A percentile compares a stretch with the other conserved stretches of the same genome.
These are phyloP conservation scores for Blastomyces emzantsi DNA, from an alignment of 2,329 filamentous ascomycete species.

Conservation along the genomic window DNA sequence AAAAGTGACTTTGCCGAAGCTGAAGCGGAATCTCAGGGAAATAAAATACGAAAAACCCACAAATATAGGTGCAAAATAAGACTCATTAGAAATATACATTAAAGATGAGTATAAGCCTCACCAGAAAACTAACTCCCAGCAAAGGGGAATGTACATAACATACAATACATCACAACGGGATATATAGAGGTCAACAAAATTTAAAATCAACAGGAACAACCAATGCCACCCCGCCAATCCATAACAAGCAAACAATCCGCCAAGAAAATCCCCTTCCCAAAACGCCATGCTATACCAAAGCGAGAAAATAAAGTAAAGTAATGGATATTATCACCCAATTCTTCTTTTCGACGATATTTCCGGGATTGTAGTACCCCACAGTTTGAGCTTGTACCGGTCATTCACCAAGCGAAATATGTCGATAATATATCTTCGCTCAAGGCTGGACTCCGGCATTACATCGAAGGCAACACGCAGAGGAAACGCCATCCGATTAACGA, in stretches of 20 bases:
- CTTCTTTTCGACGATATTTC: constrained; percentile 8
- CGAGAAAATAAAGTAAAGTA: not conserved
- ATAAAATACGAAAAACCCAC: not conserved
- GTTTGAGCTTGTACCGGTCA: constrained; percentile 8
- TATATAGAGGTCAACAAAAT: not conserved
- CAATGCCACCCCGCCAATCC: not conserved
- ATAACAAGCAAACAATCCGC: not conserved
- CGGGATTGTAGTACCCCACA: constrained; percentile 9
- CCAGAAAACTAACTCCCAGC: not conserved
- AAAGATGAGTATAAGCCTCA: not conserved
- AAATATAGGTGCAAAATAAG: not conserved
- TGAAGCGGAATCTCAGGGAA: not conserved
- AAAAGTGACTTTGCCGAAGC: not conserved
- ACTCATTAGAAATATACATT: not conserved
- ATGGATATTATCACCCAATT: not conserved
- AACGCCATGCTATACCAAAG: not conserved
- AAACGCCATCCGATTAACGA: constrained; percentile 26
- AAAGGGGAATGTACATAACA: not conserved
- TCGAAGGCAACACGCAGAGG: constrained; percentile 23
- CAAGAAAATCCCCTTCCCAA: not conserved
- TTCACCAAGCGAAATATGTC: constrained; percentile 18
- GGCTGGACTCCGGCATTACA: constrained; percentile 21
- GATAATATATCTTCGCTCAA: constrained; percentile 22
- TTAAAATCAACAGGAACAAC: not conserved
- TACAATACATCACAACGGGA: not conserved